phyloP scores from a whole-genome alignment of 2,329 filamentous ascomycete genomes.

The Paracoccidioides lutzii region DNA sequence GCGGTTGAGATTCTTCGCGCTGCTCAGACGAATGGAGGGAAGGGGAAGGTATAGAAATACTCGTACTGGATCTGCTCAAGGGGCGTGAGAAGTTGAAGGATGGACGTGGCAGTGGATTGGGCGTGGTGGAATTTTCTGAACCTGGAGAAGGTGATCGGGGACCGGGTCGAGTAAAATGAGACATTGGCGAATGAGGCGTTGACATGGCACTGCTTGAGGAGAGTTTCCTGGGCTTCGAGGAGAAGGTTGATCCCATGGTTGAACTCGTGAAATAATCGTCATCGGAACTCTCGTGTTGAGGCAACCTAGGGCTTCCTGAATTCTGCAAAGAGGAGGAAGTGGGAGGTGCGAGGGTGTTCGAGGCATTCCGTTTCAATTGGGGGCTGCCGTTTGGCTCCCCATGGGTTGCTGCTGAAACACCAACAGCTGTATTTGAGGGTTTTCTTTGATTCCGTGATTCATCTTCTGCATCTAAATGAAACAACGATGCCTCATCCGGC shows the following conservation, averaged over 20 bases:
- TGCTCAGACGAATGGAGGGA: conserved; percentile 29
- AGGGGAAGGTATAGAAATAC: conserved; percentile 23
- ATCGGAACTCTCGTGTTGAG: conserved; percentile 50
- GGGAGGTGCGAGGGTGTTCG: conserved; percentile 34
- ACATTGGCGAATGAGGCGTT: conserved; percentile 48
- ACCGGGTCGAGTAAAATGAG: conserved; percentile 49
- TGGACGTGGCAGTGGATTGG: conserved; percentile 50
- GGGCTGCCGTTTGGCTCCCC: conserved; percentile 26
- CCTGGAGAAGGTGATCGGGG: conserved; percentile 71
- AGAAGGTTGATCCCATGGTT: conserved; percentile 47
- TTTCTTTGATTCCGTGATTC: conserved; percentile 7
- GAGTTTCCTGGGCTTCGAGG: conserved; percentile 60
- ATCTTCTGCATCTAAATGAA: conserved; percentile 6
- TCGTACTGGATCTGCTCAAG: conserved; percentile 47
- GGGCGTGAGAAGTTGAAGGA: conserved; percentile 92
- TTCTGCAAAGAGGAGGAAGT: conserved; percentile 31
- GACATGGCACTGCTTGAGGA: conserved; percentile 58
- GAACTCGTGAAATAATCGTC: conserved; percentile 58
- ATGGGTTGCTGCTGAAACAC: conserved; percentile 14
- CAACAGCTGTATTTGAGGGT: conserved; percentile 12
- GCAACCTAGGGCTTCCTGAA: conserved; percentile 43
- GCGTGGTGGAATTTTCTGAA: conserved; percentile 61
- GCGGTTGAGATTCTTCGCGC: conserved; percentile 28
- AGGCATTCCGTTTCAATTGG: conserved; percentile 25
- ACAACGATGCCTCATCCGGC: conserved; percentile 16